These are phyloP conservation scores for Dipodascus albidus DNA, from an alignment of 805 yeast species.

Conservation along the genomic window DNA sequence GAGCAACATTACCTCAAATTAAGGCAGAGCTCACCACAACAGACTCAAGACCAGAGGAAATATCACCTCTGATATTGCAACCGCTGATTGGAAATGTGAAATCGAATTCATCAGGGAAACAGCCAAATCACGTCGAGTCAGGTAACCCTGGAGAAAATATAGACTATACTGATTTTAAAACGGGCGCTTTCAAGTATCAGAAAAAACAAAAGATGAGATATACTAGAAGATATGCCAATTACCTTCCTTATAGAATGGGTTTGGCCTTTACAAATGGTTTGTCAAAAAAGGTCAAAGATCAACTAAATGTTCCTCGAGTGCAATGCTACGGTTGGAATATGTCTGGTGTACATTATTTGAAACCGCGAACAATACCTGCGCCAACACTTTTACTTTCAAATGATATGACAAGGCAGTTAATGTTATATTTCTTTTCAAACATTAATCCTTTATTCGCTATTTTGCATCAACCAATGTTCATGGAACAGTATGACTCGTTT, in stretches of 20 bases:
- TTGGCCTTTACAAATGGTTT: background rate
- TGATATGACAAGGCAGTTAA: slow-evolving; percentile 18
- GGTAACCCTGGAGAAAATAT: background rate
- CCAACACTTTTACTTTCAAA: slow-evolving; percentile 16
- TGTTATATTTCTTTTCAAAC: slow-evolving; percentile 33
- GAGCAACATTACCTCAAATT: background rate
- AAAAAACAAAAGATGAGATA: background rate
- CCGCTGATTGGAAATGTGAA: background rate
- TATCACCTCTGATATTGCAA: background rate
- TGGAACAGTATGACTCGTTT: slow-evolving; percentile 34
- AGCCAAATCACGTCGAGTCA: background rate
- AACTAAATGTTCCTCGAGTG: slow-evolving; percentile 37
- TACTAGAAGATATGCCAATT: background rate
- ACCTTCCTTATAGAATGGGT: background rate
- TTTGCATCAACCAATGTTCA: slow-evolving; percentile 41
- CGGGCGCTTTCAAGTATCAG: background rate
- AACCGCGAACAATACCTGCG: slow-evolving; percentile 15
- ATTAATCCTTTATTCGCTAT: slow-evolving; percentile 46
- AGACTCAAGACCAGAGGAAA: background rate
- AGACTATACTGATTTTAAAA: background rate
- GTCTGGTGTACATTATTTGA: slow-evolving; percentile 44
- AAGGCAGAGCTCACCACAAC: background rate
- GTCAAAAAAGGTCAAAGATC: background rate
- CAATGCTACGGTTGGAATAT: slow-evolving; percentile 58
- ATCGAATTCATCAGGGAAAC: background rate